A percentile compares a stretch with the other conserved stretches of the same genome.
phyloP scores from a whole-genome alignment of 2,329 filamentous ascomycete genomes.

The Talaromyces islandicus region DNA sequence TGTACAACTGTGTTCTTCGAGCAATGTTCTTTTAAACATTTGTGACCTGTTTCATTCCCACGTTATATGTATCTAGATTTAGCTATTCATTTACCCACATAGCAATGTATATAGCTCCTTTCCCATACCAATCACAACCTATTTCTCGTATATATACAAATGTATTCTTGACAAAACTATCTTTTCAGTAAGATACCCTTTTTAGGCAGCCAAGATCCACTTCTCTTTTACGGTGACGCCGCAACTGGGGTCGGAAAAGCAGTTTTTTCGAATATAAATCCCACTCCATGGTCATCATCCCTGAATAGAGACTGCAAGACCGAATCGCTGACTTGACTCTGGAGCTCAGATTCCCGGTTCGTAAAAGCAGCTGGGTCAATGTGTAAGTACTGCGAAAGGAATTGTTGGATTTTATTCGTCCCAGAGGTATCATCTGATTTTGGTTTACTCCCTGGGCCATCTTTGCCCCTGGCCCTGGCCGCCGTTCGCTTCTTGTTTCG shows the following conservation, averaged over 20 bases:
- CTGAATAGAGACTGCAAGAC: constrained; percentile 27
- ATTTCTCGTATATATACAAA: not conserved
- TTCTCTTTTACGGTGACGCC: not conserved
- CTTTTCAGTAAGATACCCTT: not conserved
- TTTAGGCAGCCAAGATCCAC: not conserved
- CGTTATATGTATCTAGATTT: not conserved
- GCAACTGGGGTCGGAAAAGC: constrained; percentile 4
- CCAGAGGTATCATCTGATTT: constrained; percentile 6
- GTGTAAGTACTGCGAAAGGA: constrained; percentile 38
- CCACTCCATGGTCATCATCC: constrained; percentile 34
- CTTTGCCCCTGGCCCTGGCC: constrained; percentile 1
- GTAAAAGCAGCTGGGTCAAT: constrained; percentile 28
- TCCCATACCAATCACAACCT: not conserved
- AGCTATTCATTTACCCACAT: not conserved
- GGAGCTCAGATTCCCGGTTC: constrained; percentile 4
- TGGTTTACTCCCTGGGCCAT: not conserved
- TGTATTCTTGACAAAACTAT: not conserved
- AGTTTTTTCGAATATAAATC: constrained; percentile 36
- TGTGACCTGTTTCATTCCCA: not conserved
- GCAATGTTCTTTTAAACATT: not conserved
- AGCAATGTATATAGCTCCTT: not conserved
- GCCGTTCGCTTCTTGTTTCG: not conserved
- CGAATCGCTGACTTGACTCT: constrained; percentile 14
- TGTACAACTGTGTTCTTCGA: not conserved
- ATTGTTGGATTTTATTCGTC: constrained; percentile 32